Evolutionary conservation across 768 basidiomycete genomes (phyloP), one percentile per base, ranked within the genome.

Genomic region (Pleurotus tuoliensis): DNA sequence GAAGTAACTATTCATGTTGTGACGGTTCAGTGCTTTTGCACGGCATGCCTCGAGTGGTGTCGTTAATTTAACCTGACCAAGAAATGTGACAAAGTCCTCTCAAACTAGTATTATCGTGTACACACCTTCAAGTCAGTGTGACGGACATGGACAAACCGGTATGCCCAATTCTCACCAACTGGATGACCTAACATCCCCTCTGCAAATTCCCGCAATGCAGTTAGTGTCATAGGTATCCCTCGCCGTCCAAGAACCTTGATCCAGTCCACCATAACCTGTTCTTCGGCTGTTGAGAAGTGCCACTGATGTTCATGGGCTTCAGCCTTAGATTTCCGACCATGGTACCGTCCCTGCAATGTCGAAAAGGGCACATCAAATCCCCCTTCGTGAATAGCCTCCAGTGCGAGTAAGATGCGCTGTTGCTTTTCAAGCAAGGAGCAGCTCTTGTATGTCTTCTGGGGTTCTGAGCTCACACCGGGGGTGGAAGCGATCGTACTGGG

Each of bases 231-330:
- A 46, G 65, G 68, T 8, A 69, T 57, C 34, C 65, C 62, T 3
- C 60, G 51, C n/a, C 55, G 59, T 34, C 49, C 71, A 52, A 56
- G 48, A 12, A 54, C 61, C 48, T 67, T 66, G 6, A 55, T 61
- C 68, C 67, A 70, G 5, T 64, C 58, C 3, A 58, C 61, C 9
- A 69, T 56, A 39, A 67, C 51, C n/a, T 59, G 47, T 44, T 69
- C 69, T 54, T 69, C 56, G 5, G 60, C 57, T 22, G 44, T n/a
- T n/a, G 54, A 56, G 11, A 68, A 58, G 25, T 50, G 56, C 52
- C 58, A 60, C 38, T 67, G 58, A 24, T 55, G 13, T 11, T 49
- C 56, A 47, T 68, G 66, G 5, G 62, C 59, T 27, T 63, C 59
- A 25, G 27, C 8, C 25, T 54, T 57, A 5, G 52, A 61, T 12